Conservation (phyloP, 192 early-diverging fungal species). For the Rhizophagus prolifer region DNA sequence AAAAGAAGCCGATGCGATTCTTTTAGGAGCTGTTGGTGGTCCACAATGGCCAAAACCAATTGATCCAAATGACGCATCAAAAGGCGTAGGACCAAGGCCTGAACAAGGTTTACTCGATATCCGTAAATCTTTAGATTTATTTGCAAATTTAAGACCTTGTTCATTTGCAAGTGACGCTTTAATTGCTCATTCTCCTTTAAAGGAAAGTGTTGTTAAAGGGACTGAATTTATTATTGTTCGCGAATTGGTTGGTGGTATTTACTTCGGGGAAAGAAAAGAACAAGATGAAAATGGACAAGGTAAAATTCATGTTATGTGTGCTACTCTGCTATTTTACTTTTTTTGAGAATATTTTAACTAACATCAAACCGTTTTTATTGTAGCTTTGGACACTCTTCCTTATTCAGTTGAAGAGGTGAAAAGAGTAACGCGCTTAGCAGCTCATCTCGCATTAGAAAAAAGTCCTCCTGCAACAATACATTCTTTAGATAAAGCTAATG, state of each 20-base stretch:
- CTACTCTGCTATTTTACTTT: slow-evolving; percentile 21
- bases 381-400: slow-evolving; percentile 91
- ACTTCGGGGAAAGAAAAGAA: slow-evolving; percentile 93
- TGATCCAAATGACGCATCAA: slow-evolving; percentile 63
- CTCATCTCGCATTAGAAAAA: slow-evolving; percentile 72
- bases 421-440: slow-evolving; percentile 95
- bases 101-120: slow-evolving; percentile 93
- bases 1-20: slow-evolving; percentile 82
- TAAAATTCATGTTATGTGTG: slow-evolving; percentile 29
- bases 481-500: slow-evolving; percentile 99
- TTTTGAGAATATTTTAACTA: neutral
- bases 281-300: slow-evolving; percentile 64
- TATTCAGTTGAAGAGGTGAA: slow-evolving; percentile 90
- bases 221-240: slow-evolving; percentile 91
- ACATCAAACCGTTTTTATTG: neutral
- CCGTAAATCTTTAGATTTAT: slow-evolving; percentile 90
- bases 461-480: slow-evolving; percentile 85
- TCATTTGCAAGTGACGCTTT: slow-evolving; percentile 85
- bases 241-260: slow-evolving; percentile 96
- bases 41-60: slow-evolving; percentile 86
- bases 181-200: slow-evolving; percentile 83
- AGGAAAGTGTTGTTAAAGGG: slow-evolving; percentile 85
- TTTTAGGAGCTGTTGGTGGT: slow-evolving; percentile 97
- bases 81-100: slow-evolving; percentile 78
- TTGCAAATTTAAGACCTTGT: slow-evolving; percentile 96